Base-by-base conservation (phyloP, 768 basidiomycete genomes). In the Clavaria fumosa region DNA sequence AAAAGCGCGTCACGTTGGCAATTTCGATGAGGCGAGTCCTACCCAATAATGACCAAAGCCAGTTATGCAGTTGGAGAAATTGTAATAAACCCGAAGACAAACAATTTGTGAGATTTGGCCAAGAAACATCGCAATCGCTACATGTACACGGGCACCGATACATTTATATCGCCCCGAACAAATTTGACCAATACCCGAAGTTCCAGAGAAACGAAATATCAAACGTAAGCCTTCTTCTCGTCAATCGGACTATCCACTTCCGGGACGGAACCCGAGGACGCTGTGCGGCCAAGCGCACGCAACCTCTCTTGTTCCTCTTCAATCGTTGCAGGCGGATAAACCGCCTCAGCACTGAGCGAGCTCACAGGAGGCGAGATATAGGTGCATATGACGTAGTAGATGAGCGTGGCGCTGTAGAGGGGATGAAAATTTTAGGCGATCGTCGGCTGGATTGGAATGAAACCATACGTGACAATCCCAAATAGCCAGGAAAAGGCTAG, bases 401-500 rank as follows among this genome's bases (percentile, higher is more conserved):
- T 18, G 11, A 23, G 11, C 5, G 37, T 30, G 21, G 37, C 26
- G 5, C 37, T 38, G 31, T 32, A 17, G 31, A 6, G 20, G 17
- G 12, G n/a, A 30, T 12, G 11, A 20, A 12, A 38, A 21, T 21
- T 23, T 3, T 11, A 11, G 19, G n/a, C 19, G 12, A 5, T 21
- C 27, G 5, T 6, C n/a, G 22, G 12, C 22, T 6, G 5, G 18
- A 38, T n/a, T 21, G 7, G 20, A 15, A 28, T 17, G 11, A 23
- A 24, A 34, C 21, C 38, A 23, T 24, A 39, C 38, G 30, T 23
- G 12, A 39, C 19, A 23, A 39, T 32, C 21, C 38, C 38, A 24
- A 39, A 39, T 12, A 39, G 31, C 38, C 38, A 39, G 31, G 38
- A 39, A 17, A 39, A 39, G 21, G 38, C 38, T 39, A 39, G 14